A percentile compares a stretch with the other conserved stretches of the same genome.
Conservation (phyloP, 2,329 filamentous ascomycete species). For the Zymoseptoria tritici region DNA sequence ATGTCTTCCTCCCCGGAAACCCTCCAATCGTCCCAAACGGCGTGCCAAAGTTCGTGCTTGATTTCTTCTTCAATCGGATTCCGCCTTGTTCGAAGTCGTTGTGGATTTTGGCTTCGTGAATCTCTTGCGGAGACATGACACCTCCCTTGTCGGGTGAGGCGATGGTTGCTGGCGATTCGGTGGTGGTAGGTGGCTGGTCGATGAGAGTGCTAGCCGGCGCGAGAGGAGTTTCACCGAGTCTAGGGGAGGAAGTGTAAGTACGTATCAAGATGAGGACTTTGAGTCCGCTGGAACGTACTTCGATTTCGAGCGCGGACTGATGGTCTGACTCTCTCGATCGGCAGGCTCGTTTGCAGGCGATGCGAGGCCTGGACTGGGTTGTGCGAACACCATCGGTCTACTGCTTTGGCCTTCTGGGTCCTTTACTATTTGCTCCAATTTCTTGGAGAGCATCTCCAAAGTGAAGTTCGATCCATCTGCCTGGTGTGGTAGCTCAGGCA, state of each 20-base stretch:
- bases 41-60: constrained; percentile 31
- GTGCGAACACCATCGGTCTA: constrained; percentile 24
- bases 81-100: constrained; percentile 26
- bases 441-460: constrained; percentile 26
- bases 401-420: constrained; percentile 26
- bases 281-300: background rate
- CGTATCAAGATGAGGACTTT: background rate
- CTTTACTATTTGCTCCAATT: constrained; percentile 27
- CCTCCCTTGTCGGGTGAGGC: background rate
- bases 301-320: constrained; percentile 1
- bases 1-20: constrained; percentile 18
- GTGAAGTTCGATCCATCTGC: constrained; percentile 31
- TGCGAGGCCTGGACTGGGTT: constrained; percentile 24
- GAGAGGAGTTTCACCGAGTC: constrained; percentile 5
- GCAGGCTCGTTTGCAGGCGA: constrained; percentile 17
- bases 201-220: constrained; percentile 8
- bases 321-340: constrained; percentile 2
- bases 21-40: constrained; percentile 30
- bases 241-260: background rate
- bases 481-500: constrained; percentile 29
- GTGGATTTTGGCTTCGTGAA: constrained; percentile 21
- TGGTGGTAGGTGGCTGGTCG: constrained; percentile 1
- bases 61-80: constrained; percentile 31
- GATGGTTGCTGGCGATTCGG: constrained; percentile 3
- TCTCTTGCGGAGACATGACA: constrained; percentile 16